Base-by-base conservation (phyloP, 2,329 filamentous ascomycete species). In the Zymoseptoria passerinii region DNA sequence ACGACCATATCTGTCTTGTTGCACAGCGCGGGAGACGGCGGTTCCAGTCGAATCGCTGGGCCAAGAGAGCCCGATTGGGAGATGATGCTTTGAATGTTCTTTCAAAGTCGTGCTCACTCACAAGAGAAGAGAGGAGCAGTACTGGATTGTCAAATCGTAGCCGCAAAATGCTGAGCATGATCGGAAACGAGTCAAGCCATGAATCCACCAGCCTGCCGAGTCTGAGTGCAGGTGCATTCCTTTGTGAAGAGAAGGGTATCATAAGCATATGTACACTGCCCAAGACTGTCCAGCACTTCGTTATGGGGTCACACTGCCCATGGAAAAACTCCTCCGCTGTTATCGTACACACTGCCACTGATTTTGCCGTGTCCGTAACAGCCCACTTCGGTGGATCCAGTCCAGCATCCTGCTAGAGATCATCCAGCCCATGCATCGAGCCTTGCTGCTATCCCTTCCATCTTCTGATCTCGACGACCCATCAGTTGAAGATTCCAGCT, bases 401-500 rank as follows among this genome's bases (percentile, higher is more conserved):
- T 44, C 35, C 35, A 44, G 13, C 35, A 16, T 44, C 35, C 35
- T 16, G 35, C 35, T 16, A 44, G 10, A 16, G 35, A 44, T 44
- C 35, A 44, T 16, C 7, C 35, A 40, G 35, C 10, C 1, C 9
- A 44, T 44, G 35, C 35, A 44, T 44, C 35, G n/a, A 44, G 35
- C 35, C 35, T 44, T 13, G 16, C 35, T 44, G 35, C 16, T 44
- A 6, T 16, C 16, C 23, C 23, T n/a, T 44, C 35, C 35, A 13
- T 16, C 35, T 44, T 16, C 35, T 44, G 10, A 44, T 44, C 5
- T 44, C 35, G 13, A 13, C 35, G 10, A 44, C 10, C 10, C 13
- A 44, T 44, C 35, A 44, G n/a, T 44, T 44, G 35, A 44, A 44
- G 13, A 77, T 75, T 50, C 78, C 74, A n/a, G 75, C 77, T 40